A percentile compares a stretch with the other conserved stretches of the same genome.
phyloP scores from a whole-genome alignment of 768 basidiomycete species.

The Russula dissimulans region DNA sequence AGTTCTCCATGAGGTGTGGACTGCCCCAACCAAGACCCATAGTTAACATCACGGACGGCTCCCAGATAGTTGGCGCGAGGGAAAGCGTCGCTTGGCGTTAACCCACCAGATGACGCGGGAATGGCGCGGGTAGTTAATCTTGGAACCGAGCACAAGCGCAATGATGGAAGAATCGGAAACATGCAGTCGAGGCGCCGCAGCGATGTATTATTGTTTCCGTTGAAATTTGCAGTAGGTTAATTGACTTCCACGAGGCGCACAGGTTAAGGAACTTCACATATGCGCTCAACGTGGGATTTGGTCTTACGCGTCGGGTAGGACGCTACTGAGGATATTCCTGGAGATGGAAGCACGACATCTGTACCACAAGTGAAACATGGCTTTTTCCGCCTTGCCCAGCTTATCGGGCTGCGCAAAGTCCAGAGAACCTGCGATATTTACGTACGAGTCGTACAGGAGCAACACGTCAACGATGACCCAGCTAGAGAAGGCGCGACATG shows the following conservation, averaged over 20 bases:
- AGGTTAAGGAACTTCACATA: too few species aligned
- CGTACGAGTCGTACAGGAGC: conserved; percentile 73
- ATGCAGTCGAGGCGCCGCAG: too few species aligned
- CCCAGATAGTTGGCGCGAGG: conserved; percentile 41
- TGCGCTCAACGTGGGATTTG: too few species aligned
- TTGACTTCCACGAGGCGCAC: too few species aligned
- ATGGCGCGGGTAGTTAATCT: conserved; percentile 36
- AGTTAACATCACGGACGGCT: conserved; percentile 37
- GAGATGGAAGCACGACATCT: too few species aligned
- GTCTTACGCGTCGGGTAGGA: too few species aligned
- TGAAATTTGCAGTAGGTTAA: too few species aligned
- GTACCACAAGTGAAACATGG: too few species aligned
- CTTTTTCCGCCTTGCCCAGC: conserved; percentile 5
- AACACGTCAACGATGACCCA: conserved; percentile 74
- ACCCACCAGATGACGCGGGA: conserved; percentile 35
- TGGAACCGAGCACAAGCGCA: neutral
- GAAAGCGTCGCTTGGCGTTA: conserved; percentile 53
- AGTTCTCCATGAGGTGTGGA: conserved; percentile 57
- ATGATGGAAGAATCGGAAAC: neutral
- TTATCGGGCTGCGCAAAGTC: conserved; percentile 25
- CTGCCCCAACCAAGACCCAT: conserved; percentile 36
- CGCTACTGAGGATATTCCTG: too few species aligned
- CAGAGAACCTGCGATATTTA: conserved; percentile 53
- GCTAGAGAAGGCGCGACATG: conserved; percentile 29
- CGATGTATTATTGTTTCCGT: too few species aligned